Evolutionary conservation across 257 asterid species (phyloP), one percentile per base, ranked within the genome.

Genomic region (Datura wrightii): DNA sequence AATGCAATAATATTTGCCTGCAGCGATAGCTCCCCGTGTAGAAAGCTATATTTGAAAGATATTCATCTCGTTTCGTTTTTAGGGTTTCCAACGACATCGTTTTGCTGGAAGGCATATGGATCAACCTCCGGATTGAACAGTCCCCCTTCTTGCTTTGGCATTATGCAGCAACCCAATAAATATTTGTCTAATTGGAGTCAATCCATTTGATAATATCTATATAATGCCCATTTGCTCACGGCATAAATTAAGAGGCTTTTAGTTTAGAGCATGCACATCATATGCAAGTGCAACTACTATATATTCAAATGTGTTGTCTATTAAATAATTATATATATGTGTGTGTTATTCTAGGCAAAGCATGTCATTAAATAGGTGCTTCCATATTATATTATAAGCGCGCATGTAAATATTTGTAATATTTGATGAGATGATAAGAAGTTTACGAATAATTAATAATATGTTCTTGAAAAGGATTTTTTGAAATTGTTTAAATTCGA

Each of bases 51-150:
- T 79, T 79, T 95, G 41, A 90, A 94, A 80, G 88, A 95, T 80
- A 79, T 95, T 59, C 89, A 89, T 14, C 92, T 95, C 8, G 44
- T 72, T 9, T 78, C 95, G 0, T 7, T 69, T 24, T 37, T 86
- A 5, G 95, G 87, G 1, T 85, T 92, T 6, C 82, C 65, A 19
- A 89, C 89, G 11, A 90, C 69, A 14, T 92, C 98, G 0, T 88
- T 85, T 85, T 95, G 99, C 82, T 95, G 99, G 99, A 86, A 94
- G 82, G 97, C 97, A 8, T 86, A 91, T 24, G 99, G 99, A 14
- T 88, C 89, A 11, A 92, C 86, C 86, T 72, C 87, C 2, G 94
- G 96, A 14, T 5, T 50, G n/a, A 84, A 92, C 3, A 87, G 87
- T 48, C 98, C 99, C 1, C 60, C 88, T 1, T 85, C 95, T 70